Base-by-base conservation (phyloP, 2,329 filamentous ascomycete genomes). In the Diaporthe nobilis region DNA sequence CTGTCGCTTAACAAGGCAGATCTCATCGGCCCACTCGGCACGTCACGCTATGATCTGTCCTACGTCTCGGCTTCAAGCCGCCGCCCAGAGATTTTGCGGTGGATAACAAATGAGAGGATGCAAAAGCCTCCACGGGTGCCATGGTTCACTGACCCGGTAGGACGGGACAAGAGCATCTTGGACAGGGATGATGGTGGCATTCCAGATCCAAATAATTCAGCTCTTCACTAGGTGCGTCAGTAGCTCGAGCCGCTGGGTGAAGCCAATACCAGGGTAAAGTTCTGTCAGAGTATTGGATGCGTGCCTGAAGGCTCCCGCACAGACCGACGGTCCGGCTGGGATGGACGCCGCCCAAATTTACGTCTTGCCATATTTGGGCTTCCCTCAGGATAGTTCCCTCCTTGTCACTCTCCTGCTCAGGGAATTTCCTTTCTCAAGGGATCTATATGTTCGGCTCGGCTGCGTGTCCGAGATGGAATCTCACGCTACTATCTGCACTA, bases 41-140 rank as follows among this genome's bases (percentile, higher is more conserved):
- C 31, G 44, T n/a, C 22, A 51, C 44, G 63, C 63, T 68, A 68
- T 12, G 31, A 53, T 68, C 63, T 51, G 22, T 68, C 44, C 61
- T 34, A 49, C 20, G 61, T 67, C 44, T 67, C 63, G 44, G 20
- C 22, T 39, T 68, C 17, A 31, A 67, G 44, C 44, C 44, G 63
- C 47, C 63, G 15, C 28, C 63, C 28, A 51, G 12, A 28, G 2
- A 8, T 37, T 25, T 17, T 4, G 9, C 39, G 25, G 63, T 31
- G 47, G 44, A 51, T 37, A 28, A 51, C 20, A 49, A 34, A 51
- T 49, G 28, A 37, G 60, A 67, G 61, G 28, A 51, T 37, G 42
- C 28, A 17, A 51, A 51, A 34, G 61, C 28, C 39, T 22, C 42
- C 61, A 67, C 61, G 31, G 28, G 15, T 49, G 20, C 42, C 61